phyloP scores from a whole-genome alignment of 805 yeast species.

The Metschnikowia hibisci region DNA sequence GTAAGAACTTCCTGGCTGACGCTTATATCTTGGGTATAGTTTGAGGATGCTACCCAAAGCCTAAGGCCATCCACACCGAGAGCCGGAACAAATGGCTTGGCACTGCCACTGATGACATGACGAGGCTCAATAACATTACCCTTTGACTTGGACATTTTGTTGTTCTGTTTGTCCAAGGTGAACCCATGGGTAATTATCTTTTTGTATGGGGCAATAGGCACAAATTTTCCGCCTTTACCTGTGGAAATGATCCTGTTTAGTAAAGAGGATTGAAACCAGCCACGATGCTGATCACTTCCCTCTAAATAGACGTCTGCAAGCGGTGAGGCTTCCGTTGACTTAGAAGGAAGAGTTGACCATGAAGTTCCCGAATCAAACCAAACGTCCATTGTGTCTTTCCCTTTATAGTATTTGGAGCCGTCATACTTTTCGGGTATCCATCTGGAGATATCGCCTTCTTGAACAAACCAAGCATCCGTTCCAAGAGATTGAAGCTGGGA shows the following conservation, averaged over 20 bases:
- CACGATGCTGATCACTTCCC: slow-evolving; percentile 98
- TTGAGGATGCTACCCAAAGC: slow-evolving; percentile 85
- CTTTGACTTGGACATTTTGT: slow-evolving; percentile 90
- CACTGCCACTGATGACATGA: slow-evolving; percentile 61
- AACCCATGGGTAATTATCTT: slow-evolving; percentile 90
- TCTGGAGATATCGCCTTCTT: slow-evolving; percentile 45
- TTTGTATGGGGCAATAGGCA: slow-evolving; percentile 55
- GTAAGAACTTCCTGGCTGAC: slow-evolving; percentile 68
- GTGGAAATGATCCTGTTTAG: slow-evolving; percentile 63
- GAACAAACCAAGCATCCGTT: slow-evolving; percentile 76
- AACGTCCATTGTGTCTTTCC: slow-evolving; percentile 94
- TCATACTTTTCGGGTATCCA: slow-evolving; percentile 69
- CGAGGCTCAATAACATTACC: slow-evolving; percentile 77
- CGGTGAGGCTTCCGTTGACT: slow-evolving; percentile 14
- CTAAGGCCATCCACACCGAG: slow-evolving; percentile 90
- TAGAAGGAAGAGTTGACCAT: slow-evolving; percentile 60
- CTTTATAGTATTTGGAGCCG: slow-evolving; percentile 51
- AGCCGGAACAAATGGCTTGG: slow-evolving; percentile 44
- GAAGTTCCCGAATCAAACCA: slow-evolving; percentile 98
- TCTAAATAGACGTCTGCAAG: slow-evolving; percentile 82
- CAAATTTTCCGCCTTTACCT: slow-evolving; percentile 39
- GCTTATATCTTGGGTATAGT: slow-evolving; percentile 76
- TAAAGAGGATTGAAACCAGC: slow-evolving; percentile 96
- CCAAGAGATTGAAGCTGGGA: slow-evolving; percentile 54
- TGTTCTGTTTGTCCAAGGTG: slow-evolving; percentile 77